A percentile compares a stretch with the other conserved stretches of the same genome.
These are phyloP conservation scores for Tremella yokohamensis DNA, from an alignment of 768 basidiomycete species.

Conservation along the genomic window DNA sequence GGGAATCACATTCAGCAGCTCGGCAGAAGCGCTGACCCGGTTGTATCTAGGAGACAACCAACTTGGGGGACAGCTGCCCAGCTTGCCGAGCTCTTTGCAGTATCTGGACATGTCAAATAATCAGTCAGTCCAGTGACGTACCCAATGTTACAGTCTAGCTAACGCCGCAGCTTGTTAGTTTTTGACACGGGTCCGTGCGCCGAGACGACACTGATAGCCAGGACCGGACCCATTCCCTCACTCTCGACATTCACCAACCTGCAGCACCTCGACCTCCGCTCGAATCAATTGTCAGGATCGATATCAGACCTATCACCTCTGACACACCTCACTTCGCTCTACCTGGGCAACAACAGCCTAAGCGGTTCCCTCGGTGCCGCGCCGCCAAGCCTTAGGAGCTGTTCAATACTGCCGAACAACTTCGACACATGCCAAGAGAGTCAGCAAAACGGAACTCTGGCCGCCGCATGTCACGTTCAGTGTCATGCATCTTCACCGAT, in stretches of 20 bases:
- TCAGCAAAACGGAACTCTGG: neutral
- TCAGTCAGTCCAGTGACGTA: neutral
- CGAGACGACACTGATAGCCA: neutral
- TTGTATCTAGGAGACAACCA: constrained; percentile 9
- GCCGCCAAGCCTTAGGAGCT: neutral
- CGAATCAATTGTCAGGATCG: constrained; percentile 15
- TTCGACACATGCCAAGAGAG: neutral
- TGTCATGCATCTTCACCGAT: neutral
- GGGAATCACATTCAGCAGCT: neutral
- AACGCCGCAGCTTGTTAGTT: neutral
- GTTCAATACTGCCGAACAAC: neutral
- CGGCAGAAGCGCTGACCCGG: neutral
- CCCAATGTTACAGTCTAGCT: neutral
- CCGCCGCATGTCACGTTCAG: neutral
- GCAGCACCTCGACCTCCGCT: constrained; percentile 17
- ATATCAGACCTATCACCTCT: constrained; percentile 1
- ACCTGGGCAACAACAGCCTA: constrained; percentile 13
- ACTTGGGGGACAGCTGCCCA: constrained; percentile 13
- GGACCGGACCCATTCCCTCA: constrained; percentile 21
- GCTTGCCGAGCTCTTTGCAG: neutral
- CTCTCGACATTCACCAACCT: constrained; percentile 12
- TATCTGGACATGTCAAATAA: neutral
- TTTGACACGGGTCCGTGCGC: neutral
- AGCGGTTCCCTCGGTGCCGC: constrained; percentile 16
- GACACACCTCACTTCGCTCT: neutral